A percentile compares a stretch with the other conserved stretches of the same genome.
Conservation (phyloP, 129 eudicot genomes). For the Logfia minima region DNA sequence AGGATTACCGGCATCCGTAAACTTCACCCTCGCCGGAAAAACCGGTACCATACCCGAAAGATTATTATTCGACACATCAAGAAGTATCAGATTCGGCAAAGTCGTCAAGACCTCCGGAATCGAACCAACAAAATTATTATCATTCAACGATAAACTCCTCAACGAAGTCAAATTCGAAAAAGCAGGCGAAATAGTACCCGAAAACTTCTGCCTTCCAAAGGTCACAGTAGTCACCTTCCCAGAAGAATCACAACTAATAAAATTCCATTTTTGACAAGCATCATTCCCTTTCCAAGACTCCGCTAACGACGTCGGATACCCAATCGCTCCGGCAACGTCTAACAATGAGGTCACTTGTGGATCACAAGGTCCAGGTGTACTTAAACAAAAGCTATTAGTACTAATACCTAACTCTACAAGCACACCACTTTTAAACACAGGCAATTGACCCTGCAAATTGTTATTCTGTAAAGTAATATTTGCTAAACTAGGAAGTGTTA, state of each 20-base stretch:
- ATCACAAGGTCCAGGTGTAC: conserved; percentile 61
- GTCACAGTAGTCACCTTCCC: conserved; percentile 46
- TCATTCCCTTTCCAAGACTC: conserved; percentile 63
- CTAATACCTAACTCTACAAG: conserved; percentile 34
- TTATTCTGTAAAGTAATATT: conserved; percentile 57
- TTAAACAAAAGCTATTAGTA: conserved; percentile 47
- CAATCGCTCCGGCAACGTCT: conserved; percentile 41
- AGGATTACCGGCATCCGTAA: conserved; percentile 46
- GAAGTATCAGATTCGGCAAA: conserved; percentile 41
- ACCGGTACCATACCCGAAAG: conserved; percentile 54
- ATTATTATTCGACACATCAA: conserved; percentile 70
- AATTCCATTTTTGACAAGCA: conserved; percentile 53
- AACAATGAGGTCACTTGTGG: conserved; percentile 55
- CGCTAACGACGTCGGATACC: conserved; percentile 58
- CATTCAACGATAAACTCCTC: conserved; percentile 45
- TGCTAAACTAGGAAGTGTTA: conserved; percentile 43
- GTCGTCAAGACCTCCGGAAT: conserved; percentile 49
- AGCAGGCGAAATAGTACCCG: conserved; percentile 61
- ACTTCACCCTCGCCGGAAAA: conserved; percentile 32
- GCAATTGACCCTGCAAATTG: conserved; percentile 62
- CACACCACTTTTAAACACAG: conserved; percentile 42
- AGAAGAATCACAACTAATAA: conserved; percentile 43
- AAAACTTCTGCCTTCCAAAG: conserved; percentile 46
- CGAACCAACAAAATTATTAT: conserved; percentile 47
- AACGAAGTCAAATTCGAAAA: conserved; percentile 55